Base-by-base conservation (phyloP, 1,139 yeast species). In the Wickerhamomyces sp. region DNA sequence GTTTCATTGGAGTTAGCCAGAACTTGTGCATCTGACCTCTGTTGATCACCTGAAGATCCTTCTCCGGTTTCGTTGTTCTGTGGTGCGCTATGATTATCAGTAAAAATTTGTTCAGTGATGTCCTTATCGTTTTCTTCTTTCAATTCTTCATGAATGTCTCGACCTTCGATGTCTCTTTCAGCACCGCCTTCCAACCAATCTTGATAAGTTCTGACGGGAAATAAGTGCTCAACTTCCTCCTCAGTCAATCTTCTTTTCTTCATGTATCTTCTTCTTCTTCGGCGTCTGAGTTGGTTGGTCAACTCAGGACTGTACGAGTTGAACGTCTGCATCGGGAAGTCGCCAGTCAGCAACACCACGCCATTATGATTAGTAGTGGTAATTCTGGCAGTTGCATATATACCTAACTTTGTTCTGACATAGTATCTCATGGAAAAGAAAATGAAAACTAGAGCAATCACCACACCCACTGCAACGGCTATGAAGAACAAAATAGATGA, bases 201-300 rank as follows among this genome's bases (percentile, higher is more conserved):
- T 35, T 66, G 58, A 54, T 81, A 83, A 3, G 80, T 68, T 47
- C 74, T 71, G 23, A 65, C 59, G 1, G 94, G 94, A 54, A 84
- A 84, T 34, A 79, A 59, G 31, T 67, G 68, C 36, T 83, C 78
- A 17, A 84, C 78, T 49, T 83, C 84, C 11, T 66, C 72, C 27
- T 67, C 66, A 0, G 85, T 66, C 38, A 81, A 62, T 47, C 71
- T 71, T 51, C 70, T 69, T 68, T 74, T 75, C 44, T 67, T 66
- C 28, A 39, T 21, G 18, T 38, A 49, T n/a, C 47, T 30, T 37
- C 55, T 39, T 41, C 52, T 45, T 25, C 53, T 43, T 33, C 51
- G 36, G 7, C 41, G 37, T 28, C 46, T 43, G 7, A 40, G 14
- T 11, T 38, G 46, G 6, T 29, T 33, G 6, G 37, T 41, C 7